Conservation (phyloP, 345 rosid genomes). For the Rhodamnia argentea region DNA sequence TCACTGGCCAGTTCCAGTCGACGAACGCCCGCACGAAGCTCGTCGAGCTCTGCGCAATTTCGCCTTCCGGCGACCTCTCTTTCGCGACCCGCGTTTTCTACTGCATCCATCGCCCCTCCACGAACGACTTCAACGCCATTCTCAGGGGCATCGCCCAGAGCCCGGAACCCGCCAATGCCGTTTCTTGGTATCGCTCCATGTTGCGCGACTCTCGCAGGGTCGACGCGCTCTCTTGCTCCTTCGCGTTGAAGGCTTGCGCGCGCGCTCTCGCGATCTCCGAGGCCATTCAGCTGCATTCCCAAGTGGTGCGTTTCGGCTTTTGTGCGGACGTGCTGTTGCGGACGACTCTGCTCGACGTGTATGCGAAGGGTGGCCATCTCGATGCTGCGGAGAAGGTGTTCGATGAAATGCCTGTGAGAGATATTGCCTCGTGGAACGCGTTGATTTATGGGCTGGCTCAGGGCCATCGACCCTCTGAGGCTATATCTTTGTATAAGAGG, state of each 20-base stretch:
- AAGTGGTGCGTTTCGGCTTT: conserved; percentile 42
- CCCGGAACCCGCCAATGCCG: conserved; percentile 38
- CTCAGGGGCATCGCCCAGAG: conserved; percentile 60
- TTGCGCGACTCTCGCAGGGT: conserved; percentile 22
- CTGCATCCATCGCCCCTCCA: conserved; percentile 39
- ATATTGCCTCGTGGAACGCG: conserved; percentile 82
- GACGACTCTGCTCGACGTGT: conserved; percentile 66
- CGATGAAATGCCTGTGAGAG: conserved; percentile 62
- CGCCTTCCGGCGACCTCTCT: conserved; percentile 45
- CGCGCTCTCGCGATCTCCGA: conserved; percentile 41
- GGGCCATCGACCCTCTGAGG: conserved; percentile 51
- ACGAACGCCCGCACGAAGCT: conserved; percentile 53
- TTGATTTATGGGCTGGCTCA: conserved; percentile 68
- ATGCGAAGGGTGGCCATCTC: conserved; percentile 54
- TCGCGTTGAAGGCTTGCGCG: conserved; percentile 73
- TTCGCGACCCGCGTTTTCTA: conserved; percentile 40
- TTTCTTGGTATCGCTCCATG: conserved; percentile 52
- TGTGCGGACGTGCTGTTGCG: conserved; percentile 55
- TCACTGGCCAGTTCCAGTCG: conserved; percentile 40
- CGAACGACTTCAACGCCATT: conserved; percentile 84
- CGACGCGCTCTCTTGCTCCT: conserved; percentile 83
- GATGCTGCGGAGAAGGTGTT: conserved; percentile 44
- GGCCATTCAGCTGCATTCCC: conserved; percentile 48
- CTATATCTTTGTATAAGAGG: conserved; percentile 44
- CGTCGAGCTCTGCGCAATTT: conserved; percentile 62